A percentile compares a stretch with the other conserved stretches of the same genome.
These are phyloP conservation scores for Boletus vermiculosoides DNA, from an alignment of 768 basidiomycete species.

Conservation along the genomic window DNA sequence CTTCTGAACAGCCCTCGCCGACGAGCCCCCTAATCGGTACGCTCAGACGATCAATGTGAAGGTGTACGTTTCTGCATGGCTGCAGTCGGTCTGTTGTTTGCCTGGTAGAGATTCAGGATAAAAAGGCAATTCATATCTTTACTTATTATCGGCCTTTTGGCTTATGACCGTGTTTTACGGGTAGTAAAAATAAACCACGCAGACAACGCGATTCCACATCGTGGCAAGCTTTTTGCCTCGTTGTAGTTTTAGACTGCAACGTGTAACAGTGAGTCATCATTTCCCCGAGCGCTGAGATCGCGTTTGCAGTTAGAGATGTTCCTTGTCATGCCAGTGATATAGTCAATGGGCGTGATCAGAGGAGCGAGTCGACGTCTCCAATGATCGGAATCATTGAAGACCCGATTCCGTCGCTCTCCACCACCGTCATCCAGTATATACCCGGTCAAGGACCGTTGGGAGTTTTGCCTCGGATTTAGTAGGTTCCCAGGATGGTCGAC, in stretches of 20 bases:
- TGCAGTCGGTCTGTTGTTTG: not conserved
- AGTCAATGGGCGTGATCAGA: not conserved
- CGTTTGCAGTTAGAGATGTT: not conserved
- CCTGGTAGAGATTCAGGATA: not conserved
- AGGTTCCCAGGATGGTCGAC: not conserved
- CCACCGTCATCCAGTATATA: no score
- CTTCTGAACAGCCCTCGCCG: not conserved
- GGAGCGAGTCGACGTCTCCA: not conserved
- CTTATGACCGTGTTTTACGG: not conserved
- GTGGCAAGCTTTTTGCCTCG: not conserved
- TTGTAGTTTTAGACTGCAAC: not conserved
- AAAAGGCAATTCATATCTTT: not conserved
- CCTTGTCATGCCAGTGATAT: not conserved
- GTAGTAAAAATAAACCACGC: not conserved
- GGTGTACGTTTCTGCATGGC: not conserved
- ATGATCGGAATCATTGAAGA: not conserved
- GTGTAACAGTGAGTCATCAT: not conserved
- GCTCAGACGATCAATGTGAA: not conserved
- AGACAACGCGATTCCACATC: not conserved
- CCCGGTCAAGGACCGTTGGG: no score
- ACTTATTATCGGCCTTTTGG: not conserved
- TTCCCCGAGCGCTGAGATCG: not conserved
- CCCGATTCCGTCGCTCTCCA: no score
- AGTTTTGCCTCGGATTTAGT: not conserved
- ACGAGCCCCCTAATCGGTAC: not conserved